Conservation (phyloP, 495 filamentous ascomycete species). For the Bryoglossum gracile region DNA sequence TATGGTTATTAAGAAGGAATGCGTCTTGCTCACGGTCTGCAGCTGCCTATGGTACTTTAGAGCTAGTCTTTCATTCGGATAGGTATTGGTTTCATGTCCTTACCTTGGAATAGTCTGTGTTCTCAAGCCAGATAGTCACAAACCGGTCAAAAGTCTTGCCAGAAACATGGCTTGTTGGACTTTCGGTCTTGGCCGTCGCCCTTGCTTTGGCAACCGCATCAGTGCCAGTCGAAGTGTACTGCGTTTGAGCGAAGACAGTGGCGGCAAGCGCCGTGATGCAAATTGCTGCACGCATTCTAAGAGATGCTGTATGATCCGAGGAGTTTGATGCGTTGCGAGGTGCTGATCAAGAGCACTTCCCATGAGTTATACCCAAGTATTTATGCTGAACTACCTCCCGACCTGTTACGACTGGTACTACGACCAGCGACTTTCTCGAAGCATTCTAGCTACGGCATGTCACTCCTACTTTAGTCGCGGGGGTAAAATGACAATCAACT, state of each 20-base stretch:
- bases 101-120: slow-evolving; percentile 47
- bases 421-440: too few relatives aligned
- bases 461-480: too few relatives aligned
- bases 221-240: slow-evolving; percentile 11
- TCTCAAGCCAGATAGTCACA: slow-evolving; percentile 66
- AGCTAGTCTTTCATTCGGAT: too few relatives aligned
- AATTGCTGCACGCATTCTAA: neutral
- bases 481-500: too few relatives aligned
- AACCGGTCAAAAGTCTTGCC: slow-evolving; percentile 63
- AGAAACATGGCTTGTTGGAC: slow-evolving; percentile 51
- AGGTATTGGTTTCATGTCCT: too few relatives aligned
- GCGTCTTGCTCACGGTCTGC: neutral
- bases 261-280: neutral
- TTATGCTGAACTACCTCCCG: too few relatives aligned
- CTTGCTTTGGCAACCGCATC: slow-evolving; percentile 10
- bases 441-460: too few relatives aligned
- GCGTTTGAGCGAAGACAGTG: slow-evolving; percentile 5
- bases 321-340: too few relatives aligned
- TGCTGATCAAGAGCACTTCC: too few relatives aligned
- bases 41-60: too few relatives aligned
- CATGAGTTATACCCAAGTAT: too few relatives aligned
- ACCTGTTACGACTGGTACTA: too few relatives aligned
- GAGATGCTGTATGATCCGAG: neutral
- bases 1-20: neutral
- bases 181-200: slow-evolving; percentile 33